Evolutionary conservation across 1,139 yeast genomes (phyloP), one percentile per base, ranked within the genome.

Genomic region (Pichia sp.): DNA sequence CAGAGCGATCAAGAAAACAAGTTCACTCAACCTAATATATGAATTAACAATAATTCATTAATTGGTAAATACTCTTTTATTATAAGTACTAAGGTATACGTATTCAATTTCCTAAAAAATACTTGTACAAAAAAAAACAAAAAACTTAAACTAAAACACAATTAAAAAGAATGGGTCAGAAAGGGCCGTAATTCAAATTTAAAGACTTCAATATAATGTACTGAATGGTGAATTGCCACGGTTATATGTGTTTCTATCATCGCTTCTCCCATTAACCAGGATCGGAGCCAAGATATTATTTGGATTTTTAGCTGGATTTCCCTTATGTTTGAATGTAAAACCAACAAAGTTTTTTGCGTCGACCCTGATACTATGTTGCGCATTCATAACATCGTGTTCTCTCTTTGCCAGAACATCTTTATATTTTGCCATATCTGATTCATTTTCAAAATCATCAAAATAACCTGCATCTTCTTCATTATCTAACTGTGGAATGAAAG

Each of bases 391-490:
- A 61, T 92, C 66, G 29, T 59, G 59, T 15, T 60, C 65, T 34
- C 66, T 54, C 51, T 63, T 63, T 1, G 65, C 66, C 32, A 61
- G 46, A 20, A 94, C 98, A 62, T 94, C 98, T 60, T 94, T 92
- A 69, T 94, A 94, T 68, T 92, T 90, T 58, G 92, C 90, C 97
- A 94, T 90, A 66, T 94, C 96, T 48, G 86, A 90, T 61, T 90
- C 97, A 66, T 88, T 94, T 53, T 87, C 89, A 64, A 94, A 94
- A 65, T 94, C 98, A 68, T 94, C 99, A 65, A 94, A 94, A 69
- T 94, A 94, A 1, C 98, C 99, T 1, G 97, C 97, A 69, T 94
- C 99, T 54, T 90, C 94, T 62, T 94, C 98, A 53, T 89, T 86
- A 63, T 92, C 97, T 54, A 94, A 74, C 62, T 94, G 96, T 1